Conservation (phyloP, 1,284 basidiomycete species). For the Calocybe gambosa region DNA sequence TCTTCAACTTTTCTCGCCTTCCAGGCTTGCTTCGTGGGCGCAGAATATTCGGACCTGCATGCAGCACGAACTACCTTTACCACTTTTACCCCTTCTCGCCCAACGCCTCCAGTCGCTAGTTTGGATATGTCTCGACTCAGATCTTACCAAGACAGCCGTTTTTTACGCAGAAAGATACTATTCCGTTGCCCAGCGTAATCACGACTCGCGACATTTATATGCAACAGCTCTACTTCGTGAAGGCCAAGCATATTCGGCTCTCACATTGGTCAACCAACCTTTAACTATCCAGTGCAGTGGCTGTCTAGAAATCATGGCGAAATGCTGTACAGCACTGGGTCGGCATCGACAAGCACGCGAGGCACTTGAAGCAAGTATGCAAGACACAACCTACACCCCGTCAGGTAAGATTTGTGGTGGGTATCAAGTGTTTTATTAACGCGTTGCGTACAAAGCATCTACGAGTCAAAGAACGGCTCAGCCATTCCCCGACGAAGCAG, state of each 20-base stretch:
- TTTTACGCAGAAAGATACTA: constrained; percentile 82
- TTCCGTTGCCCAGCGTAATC: constrained; percentile 58
- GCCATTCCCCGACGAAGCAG: constrained; percentile 58
- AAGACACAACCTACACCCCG: constrained; percentile 43
- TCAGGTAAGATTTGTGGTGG: constrained; percentile 39
- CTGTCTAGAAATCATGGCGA: constrained; percentile 75
- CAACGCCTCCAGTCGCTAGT: constrained; percentile 64
- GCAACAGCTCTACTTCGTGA: constrained; percentile 71
- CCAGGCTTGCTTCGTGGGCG: constrained; percentile 9
- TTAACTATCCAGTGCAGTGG: constrained; percentile 59
- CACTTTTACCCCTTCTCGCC: constrained; percentile 46
- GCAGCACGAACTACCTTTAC: constrained; percentile 37
- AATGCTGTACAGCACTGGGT: constrained; percentile 68
- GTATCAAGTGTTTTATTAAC: constrained; percentile 16
- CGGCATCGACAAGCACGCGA: constrained; percentile 68
- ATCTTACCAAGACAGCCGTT: constrained; percentile 67
- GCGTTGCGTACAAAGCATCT: constrained; percentile 34
- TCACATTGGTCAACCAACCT: constrained; percentile 61
- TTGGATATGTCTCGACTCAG: constrained; percentile 74
- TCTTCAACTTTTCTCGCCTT: constrained; percentile 1
- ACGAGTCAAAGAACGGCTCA: constrained; percentile 43
- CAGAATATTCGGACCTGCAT: constrained; percentile 25
- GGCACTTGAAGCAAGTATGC: constrained; percentile 57
- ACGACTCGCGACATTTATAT: constrained; percentile 82
- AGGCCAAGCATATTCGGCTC: constrained; percentile 72